phyloP scores from a whole-genome alignment of 305 asterid species.

The Rubia tinctorum region DNA sequence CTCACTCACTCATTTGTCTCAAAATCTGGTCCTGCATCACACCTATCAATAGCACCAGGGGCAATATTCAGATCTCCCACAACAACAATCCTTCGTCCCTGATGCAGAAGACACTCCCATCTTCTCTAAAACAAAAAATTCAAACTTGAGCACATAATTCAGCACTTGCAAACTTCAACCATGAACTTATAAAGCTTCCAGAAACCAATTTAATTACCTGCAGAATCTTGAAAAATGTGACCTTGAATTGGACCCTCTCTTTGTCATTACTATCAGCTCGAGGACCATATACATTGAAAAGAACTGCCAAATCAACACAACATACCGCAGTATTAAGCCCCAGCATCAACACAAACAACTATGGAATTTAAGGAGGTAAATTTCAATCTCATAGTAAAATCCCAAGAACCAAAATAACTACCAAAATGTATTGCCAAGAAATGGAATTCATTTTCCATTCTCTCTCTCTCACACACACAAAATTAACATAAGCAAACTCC shows the following conservation, averaged over 20 bases:
- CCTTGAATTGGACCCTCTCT: conserved; percentile 77
- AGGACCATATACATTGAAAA: conserved; percentile 91
- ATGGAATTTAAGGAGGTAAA: no score
- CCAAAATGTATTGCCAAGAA: no score
- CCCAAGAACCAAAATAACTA: no score
- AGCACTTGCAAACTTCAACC: conserved; percentile 8
- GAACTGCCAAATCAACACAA: conserved; percentile 50
- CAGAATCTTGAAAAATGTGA: conserved; percentile 55
- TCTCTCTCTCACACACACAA: no score
- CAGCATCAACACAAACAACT: neutral
- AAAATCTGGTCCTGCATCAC: conserved; percentile 89
- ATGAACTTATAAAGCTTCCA: neutral
- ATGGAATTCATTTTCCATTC: no score
- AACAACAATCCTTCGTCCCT: conserved; percentile 67
- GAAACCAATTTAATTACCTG: conserved; percentile 46
- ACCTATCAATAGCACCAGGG: conserved; percentile 74
- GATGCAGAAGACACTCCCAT: conserved; percentile 69
- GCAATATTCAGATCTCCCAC: conserved; percentile 97
- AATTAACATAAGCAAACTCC: no score
- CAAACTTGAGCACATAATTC: conserved; percentile 31
- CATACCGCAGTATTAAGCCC: conserved; percentile 22
- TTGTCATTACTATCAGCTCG: conserved; percentile 70
- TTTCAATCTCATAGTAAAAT: no score
- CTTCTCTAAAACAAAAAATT: conserved; percentile 68
- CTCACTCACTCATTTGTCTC: conserved; percentile 76